Base-by-base conservation (phyloP, 192 early-diverging fungal genomes). In the Coemansia pectinata region DNA sequence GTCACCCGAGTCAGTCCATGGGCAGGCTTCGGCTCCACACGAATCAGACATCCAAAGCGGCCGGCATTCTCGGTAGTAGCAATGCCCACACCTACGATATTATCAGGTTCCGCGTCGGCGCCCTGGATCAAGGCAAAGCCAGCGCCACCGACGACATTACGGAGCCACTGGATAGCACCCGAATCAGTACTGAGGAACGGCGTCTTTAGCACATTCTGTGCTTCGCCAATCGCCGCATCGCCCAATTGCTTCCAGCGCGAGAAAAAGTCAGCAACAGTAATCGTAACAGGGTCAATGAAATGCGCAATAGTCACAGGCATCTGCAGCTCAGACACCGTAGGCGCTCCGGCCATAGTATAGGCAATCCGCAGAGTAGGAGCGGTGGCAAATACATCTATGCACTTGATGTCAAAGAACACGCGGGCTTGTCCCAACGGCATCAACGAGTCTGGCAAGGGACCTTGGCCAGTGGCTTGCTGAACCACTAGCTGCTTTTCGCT, bases 181-280 rank as follows among this genome's bases (percentile, higher is more conserved):
- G 64, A 55, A 29, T 70, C 77, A 21, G 71, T 48, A 1, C 33
- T 33, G 58, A 78, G 38, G 50, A 76, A 78, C 62, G 73, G 66
- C 59, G 79, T 74, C 50, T 71, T 69, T 11, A 81, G 11, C 9
- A 85, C 76, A 11, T 44, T 40, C 79, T 96, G 94, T 19, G 80
- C 82, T 70, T 99, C 97, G 25, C 94, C 85, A 45, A 67, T 71
- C 3, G 88, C 90, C 1, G 93, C 76, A 0, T 93, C 95, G 29
- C 95, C 96, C 77, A 99, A 92, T 82, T 98, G 97, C 74, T 91
- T 91, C 98, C 98, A 99, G 19, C 97, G 86, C 11, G 83, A 75
- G 69, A 99, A 95, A 74, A 96, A 99, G 68, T 94, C 93, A 8
- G 70, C 34, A 6, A 91, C 87, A 25, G 88, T 69, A 53, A 99